A percentile compares a stretch with the other conserved stretches of the same genome.
Evolutionary conservation across 768 basidiomycete species (phyloP).

Genomic region (Suillus hirtellus): DNA sequence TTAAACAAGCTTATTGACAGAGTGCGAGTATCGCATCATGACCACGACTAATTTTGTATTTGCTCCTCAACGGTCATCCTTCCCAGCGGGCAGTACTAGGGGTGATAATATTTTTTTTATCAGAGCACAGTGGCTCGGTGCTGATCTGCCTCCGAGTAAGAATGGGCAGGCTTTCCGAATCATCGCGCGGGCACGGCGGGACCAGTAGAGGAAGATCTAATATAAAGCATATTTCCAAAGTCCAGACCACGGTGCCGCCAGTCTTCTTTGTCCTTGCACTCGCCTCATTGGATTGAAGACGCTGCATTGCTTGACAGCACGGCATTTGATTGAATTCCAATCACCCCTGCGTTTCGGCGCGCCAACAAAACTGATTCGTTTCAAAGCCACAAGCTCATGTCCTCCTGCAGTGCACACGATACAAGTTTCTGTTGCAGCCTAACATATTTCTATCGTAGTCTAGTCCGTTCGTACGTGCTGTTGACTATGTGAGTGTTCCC

Average conservation of each 20-base stretch:
- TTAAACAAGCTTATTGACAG: neutral
- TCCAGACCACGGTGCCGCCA: neutral
- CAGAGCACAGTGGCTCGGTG: neutral
- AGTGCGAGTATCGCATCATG: neutral
- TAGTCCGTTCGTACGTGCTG: neutral
- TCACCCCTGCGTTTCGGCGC: neutral
- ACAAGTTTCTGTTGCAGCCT: neutral
- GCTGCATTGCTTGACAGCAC: neutral
- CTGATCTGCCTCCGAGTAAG: neutral
- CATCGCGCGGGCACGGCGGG: neutral
- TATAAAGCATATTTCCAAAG: neutral
- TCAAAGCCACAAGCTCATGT: conserved; percentile 1
- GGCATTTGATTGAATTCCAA: conserved; percentile 3
- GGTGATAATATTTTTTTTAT: neutral
- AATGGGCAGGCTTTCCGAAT: neutral
- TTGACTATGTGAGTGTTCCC: neutral
- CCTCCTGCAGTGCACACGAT: neutral
- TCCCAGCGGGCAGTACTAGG: neutral
- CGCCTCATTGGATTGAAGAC: neutral
- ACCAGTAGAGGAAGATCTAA: neutral
- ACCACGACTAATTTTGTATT: neutral
- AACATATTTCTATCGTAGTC: neutral
- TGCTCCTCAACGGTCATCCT: neutral
- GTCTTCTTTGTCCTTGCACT: neutral
- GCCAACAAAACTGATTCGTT: neutral